Conservation (phyloP, 768 basidiomycete species). For the Pulveroboletus sp. region DNA sequence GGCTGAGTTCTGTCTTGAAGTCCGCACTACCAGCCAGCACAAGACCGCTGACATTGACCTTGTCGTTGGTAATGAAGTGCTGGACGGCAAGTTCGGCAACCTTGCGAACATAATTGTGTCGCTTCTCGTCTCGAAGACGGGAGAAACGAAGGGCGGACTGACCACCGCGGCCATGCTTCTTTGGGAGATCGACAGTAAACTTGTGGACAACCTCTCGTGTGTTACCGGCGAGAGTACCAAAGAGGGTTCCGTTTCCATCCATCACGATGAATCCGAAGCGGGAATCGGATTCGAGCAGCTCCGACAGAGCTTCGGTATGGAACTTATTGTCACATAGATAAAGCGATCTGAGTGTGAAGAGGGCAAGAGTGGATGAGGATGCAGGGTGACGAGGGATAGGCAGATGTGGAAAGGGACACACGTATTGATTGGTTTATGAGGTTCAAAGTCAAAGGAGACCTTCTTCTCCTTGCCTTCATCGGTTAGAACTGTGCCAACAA, state of each 20-base stretch:
- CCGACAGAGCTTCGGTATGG: conserved; percentile 95
- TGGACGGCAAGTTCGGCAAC: conserved; percentile 96
- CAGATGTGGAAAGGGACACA: conserved; percentile 36
- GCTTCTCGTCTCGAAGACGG: conserved; percentile 97
- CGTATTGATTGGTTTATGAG: conserved; percentile 99
- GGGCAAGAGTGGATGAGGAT: not conserved
- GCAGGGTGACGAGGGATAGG: not conserved
- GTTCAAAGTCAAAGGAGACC: conserved; percentile 96
- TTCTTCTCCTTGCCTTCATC: conserved; percentile 99
- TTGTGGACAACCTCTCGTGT: conserved; percentile 97
- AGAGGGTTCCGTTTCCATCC: conserved; percentile 97
- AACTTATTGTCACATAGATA: conserved; percentile 99
- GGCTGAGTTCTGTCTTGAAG: conserved; percentile 96
- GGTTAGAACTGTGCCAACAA: conserved; percentile 96
- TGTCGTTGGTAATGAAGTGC: conserved; percentile 96
- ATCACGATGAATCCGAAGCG: conserved; percentile 99
- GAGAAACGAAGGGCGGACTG: conserved; percentile 99
- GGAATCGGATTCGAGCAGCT: conserved; percentile 94
- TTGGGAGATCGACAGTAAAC: conserved; percentile 97
- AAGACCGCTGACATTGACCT: conserved; percentile 94
- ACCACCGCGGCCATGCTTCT: conserved; percentile 99
- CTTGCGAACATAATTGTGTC: conserved; percentile 99
- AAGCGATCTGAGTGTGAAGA: conserved; percentile 59
- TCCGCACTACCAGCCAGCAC: conserved; percentile 97
- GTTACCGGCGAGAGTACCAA: conserved; percentile 93